A percentile compares a stretch with the other conserved stretches of the same genome.
phyloP scores from a whole-genome alignment of 2,329 filamentous ascomycete genomes.

The Xylaria sp. region DNA sequence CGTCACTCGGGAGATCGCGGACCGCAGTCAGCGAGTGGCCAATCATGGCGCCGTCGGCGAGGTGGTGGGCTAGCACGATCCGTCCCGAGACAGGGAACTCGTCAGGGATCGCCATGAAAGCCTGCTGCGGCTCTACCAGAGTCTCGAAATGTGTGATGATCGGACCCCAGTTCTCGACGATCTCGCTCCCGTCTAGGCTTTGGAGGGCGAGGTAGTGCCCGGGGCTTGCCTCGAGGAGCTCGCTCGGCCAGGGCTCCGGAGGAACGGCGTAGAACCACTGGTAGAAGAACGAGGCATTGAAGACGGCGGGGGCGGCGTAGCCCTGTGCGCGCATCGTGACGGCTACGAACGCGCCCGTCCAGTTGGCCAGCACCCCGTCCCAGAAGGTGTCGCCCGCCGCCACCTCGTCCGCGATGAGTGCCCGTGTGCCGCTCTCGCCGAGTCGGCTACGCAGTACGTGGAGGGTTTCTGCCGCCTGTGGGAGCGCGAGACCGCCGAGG shows the following conservation, averaged over 20 bases:
- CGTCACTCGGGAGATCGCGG: conserved; percentile 21
- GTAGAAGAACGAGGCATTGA: conserved; percentile 30
- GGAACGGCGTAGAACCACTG: conserved; percentile 30
- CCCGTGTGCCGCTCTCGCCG: conserved; percentile 23
- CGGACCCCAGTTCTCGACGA: conserved; percentile 35
- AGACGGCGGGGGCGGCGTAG: conserved; percentile 24
- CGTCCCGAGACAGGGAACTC: conserved; percentile 20
- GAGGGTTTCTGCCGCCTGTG: conserved; percentile 24
- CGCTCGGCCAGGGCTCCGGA: conserved; percentile 26
- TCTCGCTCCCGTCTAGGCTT: conserved; percentile 24
- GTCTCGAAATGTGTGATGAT: conserved; percentile 32
- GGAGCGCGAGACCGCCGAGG: conserved; percentile 17
- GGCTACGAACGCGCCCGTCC: conserved; percentile 29
- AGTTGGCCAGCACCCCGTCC: conserved; percentile 15
- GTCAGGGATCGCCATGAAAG: conserved; percentile 24
- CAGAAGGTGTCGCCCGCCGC: conserved; percentile 31
- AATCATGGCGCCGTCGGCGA: conserved; percentile 34
- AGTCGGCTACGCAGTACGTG: conserved; percentile 27
- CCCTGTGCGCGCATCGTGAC: conserved; percentile 29
- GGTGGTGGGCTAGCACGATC: conserved; percentile 7
- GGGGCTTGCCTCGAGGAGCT: conserved; percentile 29
- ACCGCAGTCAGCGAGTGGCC: conserved; percentile 29
- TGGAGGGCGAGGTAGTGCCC: conserved; percentile 33
- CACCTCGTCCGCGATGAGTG: conserved; percentile 30
- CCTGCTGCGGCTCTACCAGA: conserved; percentile 15